phyloP scores from a whole-genome alignment of 495 filamentous ascomycete species.

The Penicillium odoratum region DNA sequence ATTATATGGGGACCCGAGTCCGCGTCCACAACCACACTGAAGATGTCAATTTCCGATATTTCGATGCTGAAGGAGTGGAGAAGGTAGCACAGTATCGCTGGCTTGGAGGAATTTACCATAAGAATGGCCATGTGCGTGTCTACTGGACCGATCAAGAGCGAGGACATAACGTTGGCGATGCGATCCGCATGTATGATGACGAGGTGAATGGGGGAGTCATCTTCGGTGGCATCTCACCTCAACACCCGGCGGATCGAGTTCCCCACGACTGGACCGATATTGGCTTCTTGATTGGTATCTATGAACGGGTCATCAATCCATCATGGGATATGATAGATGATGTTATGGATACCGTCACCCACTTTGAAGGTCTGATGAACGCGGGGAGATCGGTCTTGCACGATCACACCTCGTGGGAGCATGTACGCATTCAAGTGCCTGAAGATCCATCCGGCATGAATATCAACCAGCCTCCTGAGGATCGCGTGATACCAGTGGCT shows the following conservation, averaged over 20 bases:
- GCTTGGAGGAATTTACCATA: conserved; percentile 43
- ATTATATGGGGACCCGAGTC: conserved; percentile 7
- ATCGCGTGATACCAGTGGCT: neutral
- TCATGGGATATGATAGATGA: conserved; percentile 12
- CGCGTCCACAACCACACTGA: conserved; percentile 30
- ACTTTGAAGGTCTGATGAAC: neutral
- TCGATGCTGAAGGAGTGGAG: conserved; percentile 10
- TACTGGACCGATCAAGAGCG: conserved; percentile 35
- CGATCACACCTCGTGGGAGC: neutral
- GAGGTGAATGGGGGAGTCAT: conserved; percentile 23
- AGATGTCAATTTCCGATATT: conserved; percentile 28
- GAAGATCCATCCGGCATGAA: neutral
- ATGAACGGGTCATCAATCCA: conserved; percentile 38
- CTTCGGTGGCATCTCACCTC: conserved; percentile 23
- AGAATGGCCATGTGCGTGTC: conserved; percentile 26
- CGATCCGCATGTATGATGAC: conserved; percentile 35
- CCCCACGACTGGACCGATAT: conserved; percentile 25
- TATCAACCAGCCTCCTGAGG: neutral
- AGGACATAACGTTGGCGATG: conserved; percentile 23
- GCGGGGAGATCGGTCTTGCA: neutral
- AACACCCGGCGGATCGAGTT: conserved; percentile 20
- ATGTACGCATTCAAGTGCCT: neutral
- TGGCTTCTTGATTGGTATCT: conserved; percentile 32
- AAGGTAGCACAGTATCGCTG: conserved; percentile 36
- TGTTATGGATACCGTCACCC: neutral